A percentile compares a stretch with the other conserved stretches of the same genome.
Conservation (phyloP, 257 asterid species). For the Penstemon eatonii region DNA sequence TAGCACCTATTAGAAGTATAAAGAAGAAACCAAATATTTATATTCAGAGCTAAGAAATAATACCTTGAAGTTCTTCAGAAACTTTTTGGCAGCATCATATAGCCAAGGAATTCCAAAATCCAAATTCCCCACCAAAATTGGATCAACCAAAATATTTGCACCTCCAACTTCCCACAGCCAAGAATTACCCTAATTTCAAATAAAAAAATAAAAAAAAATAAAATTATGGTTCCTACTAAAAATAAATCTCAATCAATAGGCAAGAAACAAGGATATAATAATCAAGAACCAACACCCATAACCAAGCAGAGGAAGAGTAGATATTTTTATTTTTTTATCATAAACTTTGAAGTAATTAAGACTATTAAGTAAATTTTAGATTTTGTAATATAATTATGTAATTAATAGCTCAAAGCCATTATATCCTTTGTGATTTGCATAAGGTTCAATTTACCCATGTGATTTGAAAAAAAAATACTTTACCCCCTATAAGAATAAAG, state of each 20-base stretch:
- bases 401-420: no score
- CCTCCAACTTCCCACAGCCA: constrained; percentile 98
- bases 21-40: not conserved
- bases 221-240: not conserved
- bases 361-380: no score
- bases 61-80: constrained; percentile 72
- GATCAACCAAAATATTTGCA: constrained; percentile 79
- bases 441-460: no score
- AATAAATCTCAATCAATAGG: not conserved
- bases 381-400: no score
- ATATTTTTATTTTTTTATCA: no score
- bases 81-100: constrained; percentile 90
- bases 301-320: no score
- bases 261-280: not conserved
- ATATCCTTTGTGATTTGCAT: no score
- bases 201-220: not conserved
- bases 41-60: constrained; percentile 3
- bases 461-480: no score
- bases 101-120: constrained; percentile 95
- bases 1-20: not conserved
- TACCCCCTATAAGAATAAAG: no score
- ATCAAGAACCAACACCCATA: no score
- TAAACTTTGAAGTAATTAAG: no score
- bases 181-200: constrained; percentile 69
- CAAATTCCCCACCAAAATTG: constrained; percentile 92